Evolutionary conservation across 495 filamentous ascomycete genomes (phyloP).

Genomic region (Trichoderma parareesei): DNA sequence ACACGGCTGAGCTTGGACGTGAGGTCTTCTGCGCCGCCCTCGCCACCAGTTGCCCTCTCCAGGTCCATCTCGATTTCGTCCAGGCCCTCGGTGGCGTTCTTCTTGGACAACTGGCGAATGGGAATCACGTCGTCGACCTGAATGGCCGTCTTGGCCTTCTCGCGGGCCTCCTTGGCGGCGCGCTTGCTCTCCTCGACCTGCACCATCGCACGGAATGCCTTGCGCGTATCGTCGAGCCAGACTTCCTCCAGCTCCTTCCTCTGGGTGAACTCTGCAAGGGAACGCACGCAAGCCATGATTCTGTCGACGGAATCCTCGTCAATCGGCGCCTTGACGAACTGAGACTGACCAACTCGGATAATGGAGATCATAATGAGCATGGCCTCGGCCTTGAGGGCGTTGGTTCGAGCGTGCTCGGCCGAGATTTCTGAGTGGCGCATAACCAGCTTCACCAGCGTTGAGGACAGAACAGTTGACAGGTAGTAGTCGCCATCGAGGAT

Average conservation of each 20-base stretch:
- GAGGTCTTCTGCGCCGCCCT: conserved; percentile 69
- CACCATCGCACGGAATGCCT: conserved; percentile 97
- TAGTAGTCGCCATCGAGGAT: conserved; percentile 98
- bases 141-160: conserved; percentile 88
- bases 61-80: conserved; percentile 86
- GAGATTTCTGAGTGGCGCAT: conserved; percentile 98
- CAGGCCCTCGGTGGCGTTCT: conserved; percentile 71
- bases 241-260: conserved; percentile 85
- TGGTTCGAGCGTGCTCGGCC: conserved; percentile 76
- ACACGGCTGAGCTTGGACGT: conserved; percentile 92
- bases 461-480: conserved; percentile 86
- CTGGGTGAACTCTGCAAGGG: conserved; percentile 81
- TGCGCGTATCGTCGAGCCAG: conserved; percentile 91
- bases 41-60: conserved; percentile 88
- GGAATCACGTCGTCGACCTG: conserved; percentile 92
- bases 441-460: conserved; percentile 92
- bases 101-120: conserved; percentile 90
- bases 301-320: conserved; percentile 97
- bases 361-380: conserved; percentile 99
- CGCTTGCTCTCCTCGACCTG: conserved; percentile 97
- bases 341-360: conserved; percentile 92
- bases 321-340: conserved; percentile 94
- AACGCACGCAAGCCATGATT: conserved; percentile 93
- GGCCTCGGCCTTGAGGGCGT: conserved; percentile 89
- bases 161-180: conserved; percentile 76